Evolutionary conservation across 2,329 filamentous ascomycete species (phyloP), one percentile per base, ranked within the genome.

Genomic region (Epichloe scottii): DNA sequence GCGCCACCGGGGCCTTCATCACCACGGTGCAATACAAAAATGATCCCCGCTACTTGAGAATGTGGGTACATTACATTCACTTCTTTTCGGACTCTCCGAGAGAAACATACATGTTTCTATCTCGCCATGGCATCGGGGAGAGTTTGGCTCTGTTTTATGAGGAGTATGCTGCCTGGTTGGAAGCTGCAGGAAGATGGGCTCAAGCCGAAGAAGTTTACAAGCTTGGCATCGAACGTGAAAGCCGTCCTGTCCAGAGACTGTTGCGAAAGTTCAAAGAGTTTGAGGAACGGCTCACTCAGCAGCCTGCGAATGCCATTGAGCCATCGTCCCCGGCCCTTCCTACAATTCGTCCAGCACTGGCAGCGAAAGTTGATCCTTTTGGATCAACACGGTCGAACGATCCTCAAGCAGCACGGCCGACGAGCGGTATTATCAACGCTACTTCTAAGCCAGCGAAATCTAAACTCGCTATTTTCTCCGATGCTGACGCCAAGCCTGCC

Each of bases 121-220:
- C 91, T 12, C 85, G 90, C 48, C 89, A 98, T 63, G 78, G 77
- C 55, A 88, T 98, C 54, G 93, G 91, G 54, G 89, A 96, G 62
- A 74, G 77, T 0, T 77, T 98, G 3, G 93, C 93, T 2, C 73
- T 97, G 3, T 98, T 89, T 67, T 98, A 98, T 68, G 93, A 98
- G 65, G 93, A 97, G 63, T 98, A 95, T 63, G 90, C 93, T 1
- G 85, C 82, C 1, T 97, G 90, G 88, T 74, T 98, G 6, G 93
- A 98, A 70, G 76, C 81, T 37, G 86, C 84, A 6, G 86, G 82
- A 14, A 77, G 91, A 56, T 96, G 89, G 86, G 78, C 75, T 21
- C 93, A 98, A 66, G 91, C 93, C 0, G 89, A 95, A 59, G 93
- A 98, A 66, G 87, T 98, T 1, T 97, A 94, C 66, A 83, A 84